These are phyloP conservation scores for Tremellales sp. DNA, from an alignment of 1,284 basidiomycete species.

Conservation along the genomic window DNA sequence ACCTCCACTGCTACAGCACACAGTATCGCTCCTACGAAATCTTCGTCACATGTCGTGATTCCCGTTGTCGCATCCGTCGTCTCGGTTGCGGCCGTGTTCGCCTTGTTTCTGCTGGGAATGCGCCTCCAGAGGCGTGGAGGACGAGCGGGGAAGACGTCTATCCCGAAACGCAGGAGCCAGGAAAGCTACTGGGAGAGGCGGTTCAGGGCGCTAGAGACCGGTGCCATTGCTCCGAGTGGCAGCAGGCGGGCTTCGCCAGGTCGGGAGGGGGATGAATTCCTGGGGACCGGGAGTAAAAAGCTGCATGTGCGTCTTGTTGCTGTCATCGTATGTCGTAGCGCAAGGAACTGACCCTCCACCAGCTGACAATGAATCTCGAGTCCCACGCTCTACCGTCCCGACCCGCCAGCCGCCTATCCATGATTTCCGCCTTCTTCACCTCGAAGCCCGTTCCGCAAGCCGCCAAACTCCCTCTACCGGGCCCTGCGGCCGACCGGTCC, in stretches of 20 bases:
- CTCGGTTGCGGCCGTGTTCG: too few species aligned
- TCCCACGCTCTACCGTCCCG: constrained; percentile 1
- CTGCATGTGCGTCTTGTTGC: not conserved
- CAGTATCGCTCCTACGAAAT: too few species aligned
- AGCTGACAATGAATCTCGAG: constrained; percentile 3
- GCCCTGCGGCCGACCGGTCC: too few species aligned
- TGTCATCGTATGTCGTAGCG: too few species aligned
- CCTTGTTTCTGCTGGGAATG: too few species aligned
- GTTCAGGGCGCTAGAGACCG: constrained; percentile 10
- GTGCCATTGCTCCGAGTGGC: not conserved
- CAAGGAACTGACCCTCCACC: not conserved
- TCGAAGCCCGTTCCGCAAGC: constrained; percentile 1
- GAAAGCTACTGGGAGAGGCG: constrained; percentile 8
- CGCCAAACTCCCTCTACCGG: too few species aligned
- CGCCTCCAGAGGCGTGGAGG: not conserved
- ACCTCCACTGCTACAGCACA: too few species aligned
- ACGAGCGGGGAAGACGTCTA: not conserved
- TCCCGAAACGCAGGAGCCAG: not conserved
- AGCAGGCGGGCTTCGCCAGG: not conserved
- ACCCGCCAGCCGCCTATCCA: constrained; percentile 4
- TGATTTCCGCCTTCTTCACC: constrained; percentile 5
- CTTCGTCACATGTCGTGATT: too few species aligned
- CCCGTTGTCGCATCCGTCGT: too few species aligned
- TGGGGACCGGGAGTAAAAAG: too few species aligned
- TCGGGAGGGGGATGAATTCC: not conserved